A percentile compares a stretch with the other conserved stretches of the same genome.
phyloP scores from a whole-genome alignment of 2,329 filamentous ascomycete species.

The Ophiostoma piceae region DNA sequence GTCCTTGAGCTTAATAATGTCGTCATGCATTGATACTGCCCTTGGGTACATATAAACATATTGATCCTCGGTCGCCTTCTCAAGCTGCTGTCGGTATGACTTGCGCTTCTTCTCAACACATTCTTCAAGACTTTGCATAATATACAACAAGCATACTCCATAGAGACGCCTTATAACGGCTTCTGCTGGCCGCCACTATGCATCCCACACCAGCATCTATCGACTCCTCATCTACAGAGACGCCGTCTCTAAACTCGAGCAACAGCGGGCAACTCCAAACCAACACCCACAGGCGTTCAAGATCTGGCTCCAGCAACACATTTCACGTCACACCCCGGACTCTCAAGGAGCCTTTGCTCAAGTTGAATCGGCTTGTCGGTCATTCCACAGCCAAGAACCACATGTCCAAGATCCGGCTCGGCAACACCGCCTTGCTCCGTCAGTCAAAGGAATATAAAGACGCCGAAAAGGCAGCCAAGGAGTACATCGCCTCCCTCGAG shows the following conservation, averaged over 20 bases:
- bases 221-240: neutral
- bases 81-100: neutral
- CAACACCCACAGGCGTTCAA: neutral
- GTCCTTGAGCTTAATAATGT: neutral
- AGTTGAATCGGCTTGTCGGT: slow-evolving; percentile 38
- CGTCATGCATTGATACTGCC: neutral
- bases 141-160: neutral
- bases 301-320: neutral
- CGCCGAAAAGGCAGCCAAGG: slow-evolving; percentile 32
- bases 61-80: neutral
- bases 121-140: neutral
- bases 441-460: slow-evolving; percentile 31
- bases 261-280: neutral
- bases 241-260: neutral
- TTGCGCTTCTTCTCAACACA: neutral
- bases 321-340: neutral
- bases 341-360: slow-evolving; percentile 37
- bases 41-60: neutral
- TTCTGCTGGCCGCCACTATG: neutral
- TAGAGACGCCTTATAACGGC: neutral
- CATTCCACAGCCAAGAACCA: slow-evolving; percentile 39
- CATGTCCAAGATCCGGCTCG: slow-evolving; percentile 37
- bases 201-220: neutral
- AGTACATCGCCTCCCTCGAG: slow-evolving; percentile 34
- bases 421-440: slow-evolving; percentile 36